phyloP scores from a whole-genome alignment of 1,284 basidiomycete genomes.

The Microbotryum saponariae region DNA sequence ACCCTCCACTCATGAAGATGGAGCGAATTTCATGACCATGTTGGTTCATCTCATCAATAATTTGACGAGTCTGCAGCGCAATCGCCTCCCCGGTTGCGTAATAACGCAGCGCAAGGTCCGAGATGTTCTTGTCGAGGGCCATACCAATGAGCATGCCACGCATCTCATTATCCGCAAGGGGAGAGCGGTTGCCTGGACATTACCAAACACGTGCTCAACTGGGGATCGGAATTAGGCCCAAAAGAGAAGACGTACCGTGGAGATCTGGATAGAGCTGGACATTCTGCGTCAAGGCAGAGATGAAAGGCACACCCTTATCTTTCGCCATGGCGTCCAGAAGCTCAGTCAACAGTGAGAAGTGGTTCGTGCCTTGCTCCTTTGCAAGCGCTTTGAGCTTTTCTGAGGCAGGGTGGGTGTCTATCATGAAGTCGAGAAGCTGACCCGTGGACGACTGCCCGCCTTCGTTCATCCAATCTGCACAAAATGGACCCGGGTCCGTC shows the following conservation, averaged over 20 bases:
- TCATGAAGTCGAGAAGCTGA: conserved; percentile 75
- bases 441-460: conserved; percentile 97
- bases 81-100: conserved; percentile 88
- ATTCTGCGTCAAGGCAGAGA: conserved; percentile 73
- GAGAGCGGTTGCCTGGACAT: conserved; percentile 77
- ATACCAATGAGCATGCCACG: conserved; percentile 83
- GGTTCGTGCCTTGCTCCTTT: conserved; percentile 44
- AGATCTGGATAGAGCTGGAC: conserved; percentile 92
- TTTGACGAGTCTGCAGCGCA: conserved; percentile 89
- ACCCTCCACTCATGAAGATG: conserved; percentile 73
- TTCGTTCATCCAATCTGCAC: conserved; percentile 80
- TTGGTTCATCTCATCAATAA: conserved; percentile 81
- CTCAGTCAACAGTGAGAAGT: conserved; percentile 59
- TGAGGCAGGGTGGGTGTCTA: conserved; percentile 85
- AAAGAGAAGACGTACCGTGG: conserved; percentile 39
- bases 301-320: conserved; percentile 44
- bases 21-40: conserved; percentile 75
- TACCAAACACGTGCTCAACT: conserved; percentile 2
- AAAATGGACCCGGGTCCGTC: background rate
- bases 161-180: conserved; percentile 89
- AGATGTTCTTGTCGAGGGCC: conserved; percentile 65
- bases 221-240: too few relatives aligned
- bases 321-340: conserved; percentile 60
- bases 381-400: conserved; percentile 54
- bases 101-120: conserved; percentile 83